A percentile compares a stretch with the other conserved stretches of the same genome.
These are phyloP conservation scores for Kodamaea jinghongensis DNA, from an alignment of 805 yeast species.

Conservation along the genomic window DNA sequence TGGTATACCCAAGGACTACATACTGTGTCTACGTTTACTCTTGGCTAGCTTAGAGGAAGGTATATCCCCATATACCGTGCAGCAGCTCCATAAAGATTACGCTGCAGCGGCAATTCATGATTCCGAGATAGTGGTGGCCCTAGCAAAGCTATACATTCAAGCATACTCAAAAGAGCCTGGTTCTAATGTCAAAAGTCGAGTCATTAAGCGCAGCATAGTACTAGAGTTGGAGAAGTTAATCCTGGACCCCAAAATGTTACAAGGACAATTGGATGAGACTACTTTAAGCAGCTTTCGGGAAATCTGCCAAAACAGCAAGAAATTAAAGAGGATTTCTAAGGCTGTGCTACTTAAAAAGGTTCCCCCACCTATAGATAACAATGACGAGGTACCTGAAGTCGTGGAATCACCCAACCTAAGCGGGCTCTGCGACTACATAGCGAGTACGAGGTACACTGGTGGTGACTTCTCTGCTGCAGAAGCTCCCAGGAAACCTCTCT, in stretches of 20 bases:
- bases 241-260: conserved; percentile 1
- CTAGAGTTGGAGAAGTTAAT: conserved; percentile 2
- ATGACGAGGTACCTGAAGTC: not conserved
- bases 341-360: not conserved
- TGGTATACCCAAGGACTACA: not conserved
- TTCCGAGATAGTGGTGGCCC: too few relatives aligned
- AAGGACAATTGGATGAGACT: not conserved
- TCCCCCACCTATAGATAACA: not conserved
- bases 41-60: not conserved
- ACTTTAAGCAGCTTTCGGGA: conserved; percentile 1
- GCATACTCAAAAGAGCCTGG: not conserved
- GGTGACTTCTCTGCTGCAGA: too few relatives aligned
- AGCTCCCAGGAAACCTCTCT: conserved; percentile 9
- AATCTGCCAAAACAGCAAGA: conserved; percentile 5
- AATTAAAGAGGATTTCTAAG: not conserved
- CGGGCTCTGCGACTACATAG: conserved; percentile 23
- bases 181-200: not conserved
- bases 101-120: not conserved
- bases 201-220: conserved; percentile 7
- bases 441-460: conserved; percentile 14
- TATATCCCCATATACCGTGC: not conserved
- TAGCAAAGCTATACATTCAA: too few relatives aligned
- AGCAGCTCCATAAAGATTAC: not conserved
- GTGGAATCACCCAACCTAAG: conserved; percentile 15
- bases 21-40: not conserved